Evolutionary conservation across 2,329 filamentous ascomycete species (phyloP).

Genomic region (Botrytis byssoidea): DNA sequence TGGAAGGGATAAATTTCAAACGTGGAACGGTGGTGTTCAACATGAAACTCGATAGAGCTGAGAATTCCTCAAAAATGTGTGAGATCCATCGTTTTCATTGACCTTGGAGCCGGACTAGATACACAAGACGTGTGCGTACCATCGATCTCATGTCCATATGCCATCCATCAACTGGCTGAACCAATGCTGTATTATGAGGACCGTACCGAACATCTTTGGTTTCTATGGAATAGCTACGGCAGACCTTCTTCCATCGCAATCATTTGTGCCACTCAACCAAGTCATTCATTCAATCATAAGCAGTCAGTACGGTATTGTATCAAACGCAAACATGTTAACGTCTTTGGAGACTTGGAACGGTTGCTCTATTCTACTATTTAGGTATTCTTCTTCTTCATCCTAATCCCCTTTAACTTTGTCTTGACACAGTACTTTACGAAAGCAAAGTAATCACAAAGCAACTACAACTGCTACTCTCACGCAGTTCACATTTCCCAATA

Average conservation of each 20-base stretch:
- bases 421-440: background rate
- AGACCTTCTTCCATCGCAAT: background rate
- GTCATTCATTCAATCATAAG: background rate
- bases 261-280: background rate
- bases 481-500: background rate
- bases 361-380: background rate
- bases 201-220: background rate
- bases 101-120: background rate
- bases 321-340: background rate
- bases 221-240: background rate
- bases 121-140: background rate
- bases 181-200: background rate
- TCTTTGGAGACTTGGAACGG: background rate
- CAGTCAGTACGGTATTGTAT: background rate
- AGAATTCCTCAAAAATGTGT: too few relatives aligned
- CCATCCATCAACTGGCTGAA: background rate
- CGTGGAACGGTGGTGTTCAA: background rate
- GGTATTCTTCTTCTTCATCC: background rate
- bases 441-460: background rate
- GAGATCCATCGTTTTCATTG: too few relatives aligned
- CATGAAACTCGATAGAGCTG: background rate
- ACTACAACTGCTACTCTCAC: background rate
- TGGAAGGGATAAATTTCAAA: background rate
- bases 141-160: background rate
- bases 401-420: background rate